These are phyloP conservation scores for Colletotrichum chlorophyti DNA, from an alignment of 2,329 filamentous ascomycete species.

Conservation along the genomic window DNA sequence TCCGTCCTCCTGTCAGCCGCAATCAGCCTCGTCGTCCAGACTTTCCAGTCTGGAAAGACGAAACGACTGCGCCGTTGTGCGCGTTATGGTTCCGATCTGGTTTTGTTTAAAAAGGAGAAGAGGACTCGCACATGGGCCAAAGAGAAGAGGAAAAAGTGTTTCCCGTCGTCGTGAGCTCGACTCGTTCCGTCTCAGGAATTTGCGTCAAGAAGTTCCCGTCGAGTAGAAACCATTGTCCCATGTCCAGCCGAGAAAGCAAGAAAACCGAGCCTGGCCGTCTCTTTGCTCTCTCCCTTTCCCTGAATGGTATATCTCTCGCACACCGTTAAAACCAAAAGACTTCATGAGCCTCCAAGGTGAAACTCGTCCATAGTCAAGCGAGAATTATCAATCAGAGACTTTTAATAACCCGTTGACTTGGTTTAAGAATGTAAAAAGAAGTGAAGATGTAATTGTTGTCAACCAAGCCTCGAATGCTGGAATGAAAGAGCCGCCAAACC, in stretches of 20 bases:
- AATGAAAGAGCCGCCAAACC: conserved; percentile 23
- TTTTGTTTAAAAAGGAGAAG: too few species aligned
- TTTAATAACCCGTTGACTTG: conserved; percentile 12
- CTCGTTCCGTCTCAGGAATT: conserved; percentile 24
- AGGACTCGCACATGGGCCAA: conserved; percentile 15
- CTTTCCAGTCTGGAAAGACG: conserved; percentile 18
- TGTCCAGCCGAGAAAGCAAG: conserved; percentile 11
- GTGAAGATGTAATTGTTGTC: conserved; percentile 27
- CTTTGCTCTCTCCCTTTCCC: conserved; percentile 6
- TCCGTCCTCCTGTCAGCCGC: conserved; percentile 16
- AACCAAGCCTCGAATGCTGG: conserved; percentile 28
- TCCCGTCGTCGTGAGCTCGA: conserved; percentile 4
- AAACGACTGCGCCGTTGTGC: conserved; percentile 8
- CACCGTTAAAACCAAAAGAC: conserved; percentile 16
- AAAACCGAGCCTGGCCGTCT: conserved; percentile 7
- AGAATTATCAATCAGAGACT: conserved; percentile 12
- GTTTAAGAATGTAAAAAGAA: conserved; percentile 27
- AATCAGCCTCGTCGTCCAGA: conserved; percentile 7
- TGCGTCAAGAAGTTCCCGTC: conserved; percentile 1
- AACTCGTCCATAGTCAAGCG: conserved; percentile 23
- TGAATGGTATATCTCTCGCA: conserved; percentile 23
- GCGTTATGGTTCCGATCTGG: conserved; percentile 2
- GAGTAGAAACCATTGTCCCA: conserved; percentile 13
- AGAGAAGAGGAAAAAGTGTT: conserved; percentile 23
- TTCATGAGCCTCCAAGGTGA: conserved; percentile 8